Evolutionary conservation across 2,329 filamentous ascomycete genomes (phyloP), one percentile per base, ranked within the genome.

Genomic region (Juglanconis sp.): DNA sequence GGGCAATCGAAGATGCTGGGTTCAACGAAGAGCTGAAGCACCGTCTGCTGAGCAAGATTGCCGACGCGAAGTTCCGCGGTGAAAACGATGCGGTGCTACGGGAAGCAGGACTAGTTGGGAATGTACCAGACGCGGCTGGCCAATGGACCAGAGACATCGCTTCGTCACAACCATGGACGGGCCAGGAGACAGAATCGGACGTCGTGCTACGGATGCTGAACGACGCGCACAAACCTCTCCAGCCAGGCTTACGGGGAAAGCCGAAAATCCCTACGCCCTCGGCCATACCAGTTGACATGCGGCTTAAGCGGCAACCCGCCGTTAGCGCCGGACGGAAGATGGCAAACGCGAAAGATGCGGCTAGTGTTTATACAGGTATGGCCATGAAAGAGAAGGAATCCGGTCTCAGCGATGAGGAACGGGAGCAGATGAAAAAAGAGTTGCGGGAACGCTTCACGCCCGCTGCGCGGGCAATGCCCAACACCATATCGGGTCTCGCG

Each of bases 191-290:
- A 5, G 76, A 88, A 1, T 84, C 88, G 66, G 92, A 97, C 71
- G 82, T 89, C 0, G 87, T 92, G 30, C 76, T 96, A 53, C 87
- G 95, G 36, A 98, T 98, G 90, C 74, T 95, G 10, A 84, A 91
- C 59, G 92, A 96, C 70, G 84, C 91, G 32, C 85, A 85, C 62
- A 92, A 92, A 69, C 90, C 89, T 0, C 76, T 96, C 53, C 74
- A 72, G 13, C 78, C 78, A 4, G 76, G 73, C 0, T 67, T 82
- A 3, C 76, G 84, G 40, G 79, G 79, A 2, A 78, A 77, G 31
- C 72, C 76, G 13, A 76, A 76, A 49, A 73, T 76, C 1, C 76
- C 79, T 0, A 70, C 74, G 13, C 73, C 74, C 10, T 54, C 49
- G 4, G 53, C 54, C 1, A 73, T 78, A 8, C 75, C 79, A 0